Conservation (phyloP, 495 filamentous ascomycete genomes). For the Annulohypoxylon bovei region DNA sequence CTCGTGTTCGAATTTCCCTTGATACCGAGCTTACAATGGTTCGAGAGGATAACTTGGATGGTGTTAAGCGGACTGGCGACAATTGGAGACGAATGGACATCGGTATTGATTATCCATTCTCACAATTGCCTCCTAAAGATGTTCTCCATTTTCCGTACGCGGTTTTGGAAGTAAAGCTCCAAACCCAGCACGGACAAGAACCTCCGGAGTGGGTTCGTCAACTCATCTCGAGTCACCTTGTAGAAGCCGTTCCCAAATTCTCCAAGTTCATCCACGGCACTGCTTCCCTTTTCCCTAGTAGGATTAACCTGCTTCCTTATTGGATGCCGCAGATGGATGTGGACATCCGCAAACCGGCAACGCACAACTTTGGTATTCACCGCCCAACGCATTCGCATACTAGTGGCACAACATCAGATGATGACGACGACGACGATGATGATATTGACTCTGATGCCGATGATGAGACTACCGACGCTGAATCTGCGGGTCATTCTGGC, state of each 20-base stretch:
- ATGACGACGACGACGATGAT: conserved; percentile 68
- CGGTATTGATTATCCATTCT: conserved; percentile 94
- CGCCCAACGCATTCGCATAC: conserved; percentile 77
- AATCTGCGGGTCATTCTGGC: conserved; percentile 23
- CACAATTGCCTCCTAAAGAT: conserved; percentile 84
- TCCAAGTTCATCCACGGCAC: conserved; percentile 99
- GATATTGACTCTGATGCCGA: conserved; percentile 67
- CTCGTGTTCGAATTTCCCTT: conserved; percentile 93
- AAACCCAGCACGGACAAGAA: conserved; percentile 96
- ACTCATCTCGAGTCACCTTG: conserved; percentile 88
- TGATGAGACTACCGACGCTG: conserved; percentile 47
- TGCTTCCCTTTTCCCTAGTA: conserved; percentile 83
- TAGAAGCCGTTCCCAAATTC: conserved; percentile 98
- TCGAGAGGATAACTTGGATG: conserved; percentile 94
- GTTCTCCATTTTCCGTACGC: conserved; percentile 95
- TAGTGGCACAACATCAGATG: conserved; percentile 79
- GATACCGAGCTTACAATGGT: conserved; percentile 96
- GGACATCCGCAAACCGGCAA: conserved; percentile 93
- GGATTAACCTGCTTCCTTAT: conserved; percentile 91
- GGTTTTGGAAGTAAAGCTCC: conserved; percentile 95
- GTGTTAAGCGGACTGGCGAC: conserved; percentile 74
- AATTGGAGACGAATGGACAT: conserved; percentile 99
- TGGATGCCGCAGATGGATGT: conserved; percentile 99
- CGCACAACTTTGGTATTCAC: conserved; percentile 87
- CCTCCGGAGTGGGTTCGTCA: conserved; percentile 96